Evolutionary conservation across 2,329 filamentous ascomycete species (phyloP), one percentile per base, ranked within the genome.

Genomic region (Epichloe aotearoae): DNA sequence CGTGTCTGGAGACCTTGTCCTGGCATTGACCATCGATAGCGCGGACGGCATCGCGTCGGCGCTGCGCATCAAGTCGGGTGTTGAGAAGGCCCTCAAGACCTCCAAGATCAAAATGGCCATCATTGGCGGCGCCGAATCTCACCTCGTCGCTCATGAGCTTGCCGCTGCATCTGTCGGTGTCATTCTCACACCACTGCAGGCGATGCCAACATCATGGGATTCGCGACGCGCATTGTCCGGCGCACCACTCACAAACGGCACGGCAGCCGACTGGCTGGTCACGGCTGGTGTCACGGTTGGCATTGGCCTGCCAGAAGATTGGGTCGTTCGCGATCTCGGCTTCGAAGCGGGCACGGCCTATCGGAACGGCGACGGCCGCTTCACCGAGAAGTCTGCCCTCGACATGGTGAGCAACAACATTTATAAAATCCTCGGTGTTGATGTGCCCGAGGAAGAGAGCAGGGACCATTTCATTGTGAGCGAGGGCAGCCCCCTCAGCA

Each of bases 181-280:
- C 19, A 73, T 85, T 26, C 72, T 86, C 2, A 70, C 75, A 0
- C 80, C 81, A 1, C 62, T 82, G 11, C 74, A 79, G 55, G 73
- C 77, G 0, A 79, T 76, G 58, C 71, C 73, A 2, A 62, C 60
- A 3, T 63, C 61, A 0, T 86, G 82, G 82, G 80, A 84, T 54
- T 69, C 82, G 62, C 75, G 79, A 0, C 75, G 81, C 2, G 74
- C 78, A 0, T 67, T 85, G 11, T 75, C 79, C 0, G 82, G 82
- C 1, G 81, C 82, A 4, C 82, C 82, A 1, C 69, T 85, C 0
- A 82, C 80, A 1, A 82, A 83, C 57, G 80, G 80, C 26, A 84
- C 82, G 1, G 73, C 73, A 0, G 66, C 82, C 4, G 79, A 84
- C 54, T 62, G 59, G 12, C 70, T 86, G 1, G 56, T 82, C 0